Evolutionary conservation across 805 yeast species (phyloP), one percentile per base, ranked within the genome.

Genomic region (Candida alai): DNA sequence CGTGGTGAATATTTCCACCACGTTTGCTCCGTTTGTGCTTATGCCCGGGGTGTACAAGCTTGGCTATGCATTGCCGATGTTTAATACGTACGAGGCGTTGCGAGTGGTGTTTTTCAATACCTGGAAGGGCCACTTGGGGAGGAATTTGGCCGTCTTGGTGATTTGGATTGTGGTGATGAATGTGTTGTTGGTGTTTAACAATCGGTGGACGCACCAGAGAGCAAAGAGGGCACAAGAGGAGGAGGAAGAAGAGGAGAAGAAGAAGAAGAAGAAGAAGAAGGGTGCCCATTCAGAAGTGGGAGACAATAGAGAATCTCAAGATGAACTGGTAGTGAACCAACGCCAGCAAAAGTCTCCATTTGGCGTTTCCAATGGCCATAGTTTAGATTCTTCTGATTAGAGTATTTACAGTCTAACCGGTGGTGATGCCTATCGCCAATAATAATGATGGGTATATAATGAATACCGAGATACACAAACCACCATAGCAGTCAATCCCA

Each of bases 21-120:
- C 63, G 5, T 58, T 58, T 40, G 56, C 62, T 2, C 65, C 70
- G 2, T 42, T 61, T 23, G 60, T 44, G 4, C 45, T 63, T 22
- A 37, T 44, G 17, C 64, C 70, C 0, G 45, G 47, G 7, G 52
- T 62, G 27, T 60, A 47, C 37, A 47, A 57, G 27, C 60, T 51
- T 36, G 68, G 68, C 1, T 61, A 62, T 40, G 64, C 62, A 9
- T 37, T 60, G 42, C 68, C 66, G 3, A 58, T 61, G 61, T 51
- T 42, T 40, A 57, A 59, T 30, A 46, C 52, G 1, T 60, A 51
- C 30, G 60, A 58, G 32, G 50, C 55, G 1, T 44, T 58, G 35
- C 56, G 51, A 37, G 63, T 61, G 13, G 52, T 60, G 6, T 57
- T 60, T 34, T 61, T 59, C 30, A 35, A 60, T 35, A 58, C 63